phyloP scores from a whole-genome alignment of 768 basidiomycete species.

The Kwoniella heveanensis region DNA sequence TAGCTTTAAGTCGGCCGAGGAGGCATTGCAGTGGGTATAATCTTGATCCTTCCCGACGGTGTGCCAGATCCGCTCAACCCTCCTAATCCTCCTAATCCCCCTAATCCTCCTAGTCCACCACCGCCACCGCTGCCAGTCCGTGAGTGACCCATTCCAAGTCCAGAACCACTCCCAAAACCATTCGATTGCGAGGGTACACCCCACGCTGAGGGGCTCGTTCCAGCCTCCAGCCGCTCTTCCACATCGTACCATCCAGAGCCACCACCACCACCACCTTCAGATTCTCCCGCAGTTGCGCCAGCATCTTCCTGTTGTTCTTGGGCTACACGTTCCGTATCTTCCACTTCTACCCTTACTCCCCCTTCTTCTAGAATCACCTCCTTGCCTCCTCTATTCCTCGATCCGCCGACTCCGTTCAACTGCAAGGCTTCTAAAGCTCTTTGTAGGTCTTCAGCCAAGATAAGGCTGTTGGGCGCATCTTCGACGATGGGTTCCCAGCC shows the following conservation, averaged over 20 bases:
- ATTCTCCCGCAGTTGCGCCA: too few relatives aligned
- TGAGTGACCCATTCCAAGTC: background rate
- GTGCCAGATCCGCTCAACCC: conserved; percentile 18
- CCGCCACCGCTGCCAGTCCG: background rate
- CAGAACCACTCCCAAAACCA: conserved; percentile 1
- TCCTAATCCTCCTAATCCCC: conserved; percentile 25
- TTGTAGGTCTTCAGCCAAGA: conserved; percentile 86
- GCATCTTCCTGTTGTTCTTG: background rate
- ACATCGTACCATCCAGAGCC: conserved; percentile 19
- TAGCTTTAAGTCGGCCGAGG: too few relatives aligned
- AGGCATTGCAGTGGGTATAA: conserved; percentile 40
- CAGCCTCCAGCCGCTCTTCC: conserved; percentile 26
- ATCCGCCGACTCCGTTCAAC: conserved; percentile 39
- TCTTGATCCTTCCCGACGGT: conserved; percentile 25
- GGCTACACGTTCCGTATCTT: conserved; percentile 13
- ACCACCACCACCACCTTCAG: background rate
- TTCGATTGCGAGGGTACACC: conserved; percentile 23
- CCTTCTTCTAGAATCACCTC: conserved; percentile 47
- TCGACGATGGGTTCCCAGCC: conserved; percentile 93
- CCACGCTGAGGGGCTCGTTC: conserved; percentile 16
- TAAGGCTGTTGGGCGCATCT: conserved; percentile 80
- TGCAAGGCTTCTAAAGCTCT: conserved; percentile 73
- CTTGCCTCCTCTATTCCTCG: conserved; percentile 28
- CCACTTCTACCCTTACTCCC: conserved; percentile 41
- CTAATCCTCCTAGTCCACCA: background rate